Evolutionary conservation across 169 alveolate genomes (phyloP).

Genomic region (Plasmodium blacklocki): DNA sequence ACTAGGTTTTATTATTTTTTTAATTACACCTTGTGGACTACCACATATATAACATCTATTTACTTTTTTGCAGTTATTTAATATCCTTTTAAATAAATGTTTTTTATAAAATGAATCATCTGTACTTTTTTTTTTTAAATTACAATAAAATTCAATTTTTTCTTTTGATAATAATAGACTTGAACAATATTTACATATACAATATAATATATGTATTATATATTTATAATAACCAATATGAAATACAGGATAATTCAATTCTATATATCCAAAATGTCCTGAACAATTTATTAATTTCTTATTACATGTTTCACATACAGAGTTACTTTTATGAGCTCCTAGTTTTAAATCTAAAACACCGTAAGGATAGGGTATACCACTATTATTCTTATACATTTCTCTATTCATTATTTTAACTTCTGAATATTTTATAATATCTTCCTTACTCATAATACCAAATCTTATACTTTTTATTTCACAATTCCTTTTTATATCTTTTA

Average conservation of each 20-base stretch:
- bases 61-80: slow-evolving; percentile 89
- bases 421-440: slow-evolving; percentile 84
- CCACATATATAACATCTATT: slow-evolving; percentile 89
- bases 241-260: slow-evolving; percentile 96
- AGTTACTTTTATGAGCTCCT: slow-evolving; percentile 82
- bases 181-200: slow-evolving; percentile 95
- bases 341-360: slow-evolving; percentile 88
- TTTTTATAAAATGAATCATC: slow-evolving; percentile 86
- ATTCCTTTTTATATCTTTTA: slow-evolving; percentile 39
- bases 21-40: slow-evolving; percentile 89
- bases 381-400: slow-evolving; percentile 84
- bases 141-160: slow-evolving; percentile 84
- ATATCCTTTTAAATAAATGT: slow-evolving; percentile 85
- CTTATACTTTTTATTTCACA: slow-evolving; percentile 85
- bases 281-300: slow-evolving; percentile 93
- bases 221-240: slow-evolving; percentile 98
- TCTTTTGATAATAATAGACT: slow-evolving; percentile 88
- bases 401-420: slow-evolving; percentile 85
- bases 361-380: slow-evolving; percentile 85
- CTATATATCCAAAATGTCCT: slow-evolving; percentile 98
- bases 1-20: slow-evolving; percentile 88
- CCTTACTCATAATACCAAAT: slow-evolving; percentile 87
- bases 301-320: slow-evolving; percentile 93
- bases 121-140: slow-evolving; percentile 79
- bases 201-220: slow-evolving; percentile 90